Percentiles rank a stretch among this genome's conserved stretches.
These are phyloP conservation scores for Fusarium illudens DNA, from an alignment of 2,329 filamentous ascomycete genomes.

Conservation along the genomic window DNA sequence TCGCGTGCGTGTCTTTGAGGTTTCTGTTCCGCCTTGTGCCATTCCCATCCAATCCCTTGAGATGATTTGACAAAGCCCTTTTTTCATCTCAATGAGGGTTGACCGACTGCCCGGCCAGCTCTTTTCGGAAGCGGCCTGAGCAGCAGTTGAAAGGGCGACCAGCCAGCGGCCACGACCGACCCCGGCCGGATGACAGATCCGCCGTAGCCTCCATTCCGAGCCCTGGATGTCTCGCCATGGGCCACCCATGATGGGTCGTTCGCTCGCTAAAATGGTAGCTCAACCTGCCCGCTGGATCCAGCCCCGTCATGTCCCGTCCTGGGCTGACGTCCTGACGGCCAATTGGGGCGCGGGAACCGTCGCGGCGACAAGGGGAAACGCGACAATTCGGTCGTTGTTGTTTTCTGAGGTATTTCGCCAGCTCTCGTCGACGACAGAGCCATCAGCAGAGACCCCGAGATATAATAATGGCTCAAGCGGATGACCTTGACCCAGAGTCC, in stretches of 20 bases:
- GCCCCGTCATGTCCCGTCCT: conserved; percentile 40
- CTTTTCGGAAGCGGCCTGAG: conserved; percentile 26
- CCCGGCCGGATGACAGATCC: conserved; percentile 41
- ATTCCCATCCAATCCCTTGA: not conserved
- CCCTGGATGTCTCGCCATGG: conserved; percentile 38
- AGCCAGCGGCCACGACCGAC: conserved; percentile 20
- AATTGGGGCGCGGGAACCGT: conserved; percentile 29
- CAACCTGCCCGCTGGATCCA: conserved; percentile 44
- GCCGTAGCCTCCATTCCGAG: conserved; percentile 40
- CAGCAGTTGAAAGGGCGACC: conserved; percentile 31
- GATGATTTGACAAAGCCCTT: not conserved
- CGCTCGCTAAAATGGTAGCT: conserved; percentile 40
- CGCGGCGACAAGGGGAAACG: conserved; percentile 25
- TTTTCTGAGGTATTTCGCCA: conserved; percentile 5
- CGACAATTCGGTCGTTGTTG: conserved; percentile 10
- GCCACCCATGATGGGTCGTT: conserved; percentile 36
- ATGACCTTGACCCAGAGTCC: conserved; percentile 25
- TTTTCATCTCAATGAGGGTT: not conserved
- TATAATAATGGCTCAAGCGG: conserved; percentile 17
- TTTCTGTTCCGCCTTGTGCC: not conserved
- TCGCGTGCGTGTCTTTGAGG: not conserved
- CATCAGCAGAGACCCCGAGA: not conserved
- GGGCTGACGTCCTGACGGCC: conserved; percentile 33
- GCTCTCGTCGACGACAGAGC: not conserved
- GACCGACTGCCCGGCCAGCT: conserved; percentile 17